Conservation (phyloP, 2,329 filamentous ascomycete genomes). For the Pseudomassariella vexata region DNA sequence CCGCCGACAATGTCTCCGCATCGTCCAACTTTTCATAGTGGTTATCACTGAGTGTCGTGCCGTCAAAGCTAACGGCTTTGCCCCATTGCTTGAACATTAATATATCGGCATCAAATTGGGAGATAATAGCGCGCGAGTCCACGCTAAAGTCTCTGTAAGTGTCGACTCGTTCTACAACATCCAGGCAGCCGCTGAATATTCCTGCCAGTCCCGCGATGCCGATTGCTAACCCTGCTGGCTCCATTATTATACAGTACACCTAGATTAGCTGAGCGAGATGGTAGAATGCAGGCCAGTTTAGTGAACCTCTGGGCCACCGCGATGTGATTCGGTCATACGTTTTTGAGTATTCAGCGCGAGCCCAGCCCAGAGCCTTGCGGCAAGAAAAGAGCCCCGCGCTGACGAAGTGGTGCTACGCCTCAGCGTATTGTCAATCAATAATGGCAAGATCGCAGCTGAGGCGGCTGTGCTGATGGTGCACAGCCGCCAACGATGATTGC, state of each 20-base stretch:
- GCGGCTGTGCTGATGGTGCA: too few species aligned
- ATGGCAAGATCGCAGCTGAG: too few species aligned
- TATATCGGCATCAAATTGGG: slow-evolving; percentile 2
- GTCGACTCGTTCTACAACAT: slow-evolving; percentile 5
- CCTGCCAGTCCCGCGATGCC: slow-evolving; percentile 2
- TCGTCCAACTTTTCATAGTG: slow-evolving; percentile 3
- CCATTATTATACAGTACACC: slow-evolving; percentile 1
- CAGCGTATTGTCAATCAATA: too few species aligned
- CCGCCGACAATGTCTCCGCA: background rate
- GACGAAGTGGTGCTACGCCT: too few species aligned
- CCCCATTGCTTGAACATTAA: slow-evolving; percentile 4
- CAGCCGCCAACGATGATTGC: too few species aligned
- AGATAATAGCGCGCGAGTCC: slow-evolving; percentile 3
- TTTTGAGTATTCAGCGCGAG: too few species aligned
- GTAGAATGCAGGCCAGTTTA: too few species aligned
- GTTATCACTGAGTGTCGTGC: background rate
- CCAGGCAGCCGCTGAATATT: slow-evolving; percentile 3
- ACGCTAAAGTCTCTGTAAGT: slow-evolving; percentile 4
- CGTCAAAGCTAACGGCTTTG: slow-evolving; percentile 1
- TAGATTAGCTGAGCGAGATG: too few species aligned
- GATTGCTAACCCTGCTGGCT: background rate
- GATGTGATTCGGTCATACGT: too few species aligned
- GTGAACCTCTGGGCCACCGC: too few species aligned
- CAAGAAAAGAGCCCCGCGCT: too few species aligned
- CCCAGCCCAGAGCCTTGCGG: too few species aligned